phyloP scores from a whole-genome alignment of 1,284 basidiomycete species.

The Ceratobasidium sp. region DNA sequence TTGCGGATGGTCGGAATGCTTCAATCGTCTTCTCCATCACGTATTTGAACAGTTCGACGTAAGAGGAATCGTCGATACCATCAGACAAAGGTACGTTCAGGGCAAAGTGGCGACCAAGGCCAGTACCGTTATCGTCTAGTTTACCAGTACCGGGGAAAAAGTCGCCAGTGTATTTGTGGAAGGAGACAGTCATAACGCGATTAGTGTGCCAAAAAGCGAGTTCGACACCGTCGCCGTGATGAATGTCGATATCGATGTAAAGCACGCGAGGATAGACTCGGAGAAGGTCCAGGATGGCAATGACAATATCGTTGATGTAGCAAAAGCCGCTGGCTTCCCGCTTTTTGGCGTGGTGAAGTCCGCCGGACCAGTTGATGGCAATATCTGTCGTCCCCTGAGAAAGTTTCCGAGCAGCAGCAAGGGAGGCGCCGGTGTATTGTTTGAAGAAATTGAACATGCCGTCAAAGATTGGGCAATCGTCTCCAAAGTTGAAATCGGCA shows the following conservation, averaged over 20 bases:
- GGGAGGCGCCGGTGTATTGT: slow-evolving; percentile 91
- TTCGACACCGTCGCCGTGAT: slow-evolving; percentile 97
- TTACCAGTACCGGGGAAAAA: slow-evolving; percentile 98
- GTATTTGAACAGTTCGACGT: slow-evolving; percentile 94
- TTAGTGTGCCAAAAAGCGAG: slow-evolving; percentile 98
- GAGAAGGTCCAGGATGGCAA: slow-evolving; percentile 92
- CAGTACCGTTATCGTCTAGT: slow-evolving; percentile 86
- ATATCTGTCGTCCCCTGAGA: slow-evolving; percentile 92
- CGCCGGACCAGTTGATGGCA: slow-evolving; percentile 97
- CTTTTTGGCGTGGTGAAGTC: slow-evolving; percentile 95
- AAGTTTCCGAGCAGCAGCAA: slow-evolving; percentile 90
- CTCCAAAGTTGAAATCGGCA: slow-evolving; percentile 88
- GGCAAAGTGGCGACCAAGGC: slow-evolving; percentile 93
- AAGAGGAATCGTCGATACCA: slow-evolving; percentile 97
- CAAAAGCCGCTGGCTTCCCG: slow-evolving; percentile 97
- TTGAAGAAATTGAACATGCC: slow-evolving; percentile 94
- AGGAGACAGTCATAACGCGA: slow-evolving; percentile 97
- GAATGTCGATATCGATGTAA: slow-evolving; percentile 98
- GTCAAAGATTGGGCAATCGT: slow-evolving; percentile 94
- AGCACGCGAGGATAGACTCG: slow-evolving; percentile 90
- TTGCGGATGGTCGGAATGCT: slow-evolving; percentile 89
- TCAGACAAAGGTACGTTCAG: slow-evolving; percentile 97
- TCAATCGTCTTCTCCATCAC: slow-evolving; percentile 95
- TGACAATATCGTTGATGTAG: slow-evolving; percentile 95
- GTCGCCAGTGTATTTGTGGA: slow-evolving; percentile 99